These are phyloP conservation scores for Stentor coeruleus DNA, from an alignment of 73 alveolate genomes.

Conservation along the genomic window DNA sequence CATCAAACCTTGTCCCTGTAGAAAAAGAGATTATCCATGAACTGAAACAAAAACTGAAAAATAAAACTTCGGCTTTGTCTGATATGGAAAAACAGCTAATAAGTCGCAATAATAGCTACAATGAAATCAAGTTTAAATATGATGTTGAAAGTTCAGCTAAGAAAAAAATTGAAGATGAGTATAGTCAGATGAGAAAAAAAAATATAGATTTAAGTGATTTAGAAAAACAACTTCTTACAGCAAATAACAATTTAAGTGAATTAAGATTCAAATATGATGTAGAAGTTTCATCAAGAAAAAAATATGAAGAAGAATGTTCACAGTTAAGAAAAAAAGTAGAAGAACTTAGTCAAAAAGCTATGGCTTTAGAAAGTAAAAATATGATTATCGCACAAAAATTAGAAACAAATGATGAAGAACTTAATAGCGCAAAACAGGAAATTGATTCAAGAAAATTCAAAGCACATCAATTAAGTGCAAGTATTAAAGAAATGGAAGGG, in stretches of 20 bases:
- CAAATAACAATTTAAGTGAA: neutral
- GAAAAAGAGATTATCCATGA: neutral
- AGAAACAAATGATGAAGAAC: neutral
- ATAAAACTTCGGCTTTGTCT: neutral
- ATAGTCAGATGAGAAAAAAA: neutral
- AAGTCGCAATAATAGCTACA: neutral
- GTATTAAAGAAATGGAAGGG: constrained; percentile 6
- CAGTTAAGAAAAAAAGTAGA: neutral
- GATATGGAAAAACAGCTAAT: too few relatives aligned
- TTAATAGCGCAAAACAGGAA: neutral
- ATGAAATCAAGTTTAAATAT: too few relatives aligned
- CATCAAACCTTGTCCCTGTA: neutral
- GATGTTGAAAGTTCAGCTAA: neutral
- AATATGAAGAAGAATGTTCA: neutral
- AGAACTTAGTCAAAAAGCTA: neutral
- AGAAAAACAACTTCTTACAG: neutral
- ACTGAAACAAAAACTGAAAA: neutral
- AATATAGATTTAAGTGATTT: neutral
- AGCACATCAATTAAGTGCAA: neutral
- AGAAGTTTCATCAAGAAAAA: neutral
- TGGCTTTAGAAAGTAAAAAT: neutral
- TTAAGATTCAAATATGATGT: neutral
- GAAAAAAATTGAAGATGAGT: neutral
- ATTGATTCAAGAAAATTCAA: constrained; percentile 7
- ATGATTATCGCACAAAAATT: neutral